A percentile compares a stretch with the other conserved stretches of the same genome.
Evolutionary conservation across 2,329 filamentous ascomycete genomes (phyloP).

Genomic region (Penicillium sp.): DNA sequence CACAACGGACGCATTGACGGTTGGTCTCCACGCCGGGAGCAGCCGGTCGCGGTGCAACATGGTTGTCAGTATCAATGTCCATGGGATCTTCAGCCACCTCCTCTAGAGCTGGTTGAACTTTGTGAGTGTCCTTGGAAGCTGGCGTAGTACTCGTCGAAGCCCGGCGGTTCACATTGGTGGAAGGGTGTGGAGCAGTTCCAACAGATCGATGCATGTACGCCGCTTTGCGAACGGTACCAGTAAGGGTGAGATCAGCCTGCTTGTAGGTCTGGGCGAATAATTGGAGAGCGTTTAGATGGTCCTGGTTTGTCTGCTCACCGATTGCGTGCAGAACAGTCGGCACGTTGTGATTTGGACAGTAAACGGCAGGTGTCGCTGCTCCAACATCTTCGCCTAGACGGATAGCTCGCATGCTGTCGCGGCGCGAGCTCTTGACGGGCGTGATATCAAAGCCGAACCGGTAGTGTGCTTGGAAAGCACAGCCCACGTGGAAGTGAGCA

Average conservation of each 20-base stretch:
- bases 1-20: constrained; percentile 42
- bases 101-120: constrained; percentile 18
- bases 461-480: constrained; percentile 80
- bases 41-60: constrained; percentile 18
- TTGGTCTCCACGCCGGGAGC: constrained; percentile 13
- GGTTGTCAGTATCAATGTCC: constrained; percentile 32
- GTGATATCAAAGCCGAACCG: constrained; percentile 84
- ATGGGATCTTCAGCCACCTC: constrained; percentile 26
- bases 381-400: constrained; percentile 78
- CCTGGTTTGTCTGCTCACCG: constrained; percentile 68
- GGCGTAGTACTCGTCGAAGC: constrained; percentile 53
- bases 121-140: constrained; percentile 16
- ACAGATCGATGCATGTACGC: constrained; percentile 58
- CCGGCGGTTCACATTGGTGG: constrained; percentile 48
- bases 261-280: constrained; percentile 88
- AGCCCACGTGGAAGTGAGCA: constrained; percentile 76
- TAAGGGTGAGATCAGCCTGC: constrained; percentile 85
- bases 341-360: constrained; percentile 84
- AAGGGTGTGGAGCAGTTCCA: constrained; percentile 31
- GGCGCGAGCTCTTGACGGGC: constrained; percentile 82
- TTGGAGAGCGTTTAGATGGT: constrained; percentile 76
- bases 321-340: constrained; percentile 75
- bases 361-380: constrained; percentile 77
- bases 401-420: constrained; percentile 76
- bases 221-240: constrained; percentile 89